Base-by-base conservation (phyloP, 2,329 filamentous ascomycete genomes). In the Colletotrichum sp. region DNA sequence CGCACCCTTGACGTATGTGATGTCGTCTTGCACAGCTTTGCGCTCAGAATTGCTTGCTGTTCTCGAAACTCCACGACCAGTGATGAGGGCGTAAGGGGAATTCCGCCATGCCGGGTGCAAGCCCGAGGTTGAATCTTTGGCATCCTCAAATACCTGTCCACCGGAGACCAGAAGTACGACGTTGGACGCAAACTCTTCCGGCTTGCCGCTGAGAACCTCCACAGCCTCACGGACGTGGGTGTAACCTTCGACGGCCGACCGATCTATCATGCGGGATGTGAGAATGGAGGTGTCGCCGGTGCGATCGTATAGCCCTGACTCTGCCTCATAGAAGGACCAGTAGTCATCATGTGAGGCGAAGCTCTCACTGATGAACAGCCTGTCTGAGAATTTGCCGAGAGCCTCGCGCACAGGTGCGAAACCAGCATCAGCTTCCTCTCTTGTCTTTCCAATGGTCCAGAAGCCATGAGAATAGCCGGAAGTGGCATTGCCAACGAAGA, bases 391-490 rank as follows among this genome's bases (percentile, higher is more conserved):
- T 32, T 71, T 60, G 18, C 21, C n/a, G 2, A 81, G 76, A 5
- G 72, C 67, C 21, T 70, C 64, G 16, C 77, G 71, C 6, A 82
- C 77, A 15, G 79, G 74, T 4, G 72, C 77, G 34, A 79, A 80
- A 2, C 71, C 78, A 7, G 71, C 58, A 2, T 81, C 76, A 3
- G 80, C 80, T 18, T 82, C 79, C 6, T 43, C 70, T 13, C 75
- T 61, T n/a, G 68, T 66, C 74, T 81, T 82, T 34, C 78, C 78
- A 34, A 83, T 81, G 9, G 79, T 80, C 74, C 79, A 82, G 58
- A 83, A 66, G 6, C 78, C 78, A 65, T 83, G 82, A 2, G 69
- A 68, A 64, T 83, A 83, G 3, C 82, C 81, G 0, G 82, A 81
- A 6, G 77, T 78, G 34, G 74, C 76, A 68, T 81, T 79, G 26